Percentiles rank a stretch among this genome's conserved stretches.
These are phyloP conservation scores for Galerina sulciceps DNA, from an alignment of 768 basidiomycete genomes.

Conservation along the genomic window DNA sequence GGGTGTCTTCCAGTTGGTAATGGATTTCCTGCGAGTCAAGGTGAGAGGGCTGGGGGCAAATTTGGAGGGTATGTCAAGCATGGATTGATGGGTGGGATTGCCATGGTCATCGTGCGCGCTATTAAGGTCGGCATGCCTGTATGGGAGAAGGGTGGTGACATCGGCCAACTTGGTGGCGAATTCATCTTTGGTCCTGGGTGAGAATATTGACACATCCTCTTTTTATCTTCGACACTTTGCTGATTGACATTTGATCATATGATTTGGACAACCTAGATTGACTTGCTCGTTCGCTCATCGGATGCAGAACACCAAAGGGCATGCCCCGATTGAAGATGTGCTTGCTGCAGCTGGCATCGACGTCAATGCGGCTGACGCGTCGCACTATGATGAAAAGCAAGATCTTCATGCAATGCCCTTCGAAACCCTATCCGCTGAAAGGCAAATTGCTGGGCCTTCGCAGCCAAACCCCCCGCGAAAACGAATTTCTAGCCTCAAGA, in stretches of 20 bases:
- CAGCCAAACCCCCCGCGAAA: background rate
- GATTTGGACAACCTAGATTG: conserved; percentile 40
- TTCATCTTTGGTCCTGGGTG: conserved; percentile 62
- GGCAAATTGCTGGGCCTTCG: background rate
- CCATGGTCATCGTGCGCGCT: conserved; percentile 74
- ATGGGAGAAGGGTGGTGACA: conserved; percentile 80
- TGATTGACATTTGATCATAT: background rate
- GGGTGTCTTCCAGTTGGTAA: too few relatives aligned
- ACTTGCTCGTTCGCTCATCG: conserved; percentile 79
- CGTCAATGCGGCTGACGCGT: background rate
- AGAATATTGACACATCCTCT: conserved; percentile 18
- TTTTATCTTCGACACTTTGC: background rate
- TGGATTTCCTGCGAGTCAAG: too few relatives aligned
- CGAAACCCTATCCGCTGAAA: background rate
- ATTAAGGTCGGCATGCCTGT: conserved; percentile 79
- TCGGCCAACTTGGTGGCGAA: conserved; percentile 87
- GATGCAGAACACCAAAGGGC: conserved; percentile 78
- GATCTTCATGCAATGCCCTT: background rate
- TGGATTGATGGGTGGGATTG: conserved; percentile 66
- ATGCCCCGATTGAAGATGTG: conserved; percentile 73
- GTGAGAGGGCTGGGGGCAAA: conserved; percentile 8
- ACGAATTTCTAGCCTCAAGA: conserved; percentile 5
- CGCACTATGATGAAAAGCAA: background rate
- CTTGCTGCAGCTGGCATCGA: conserved; percentile 36
- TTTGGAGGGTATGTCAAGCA: conserved; percentile 65